Percentiles rank a stretch among this genome's conserved stretches.
These are phyloP conservation scores for Beauveria sp. DNA, from an alignment of 2,329 filamentous ascomycete species.

Conservation along the genomic window DNA sequence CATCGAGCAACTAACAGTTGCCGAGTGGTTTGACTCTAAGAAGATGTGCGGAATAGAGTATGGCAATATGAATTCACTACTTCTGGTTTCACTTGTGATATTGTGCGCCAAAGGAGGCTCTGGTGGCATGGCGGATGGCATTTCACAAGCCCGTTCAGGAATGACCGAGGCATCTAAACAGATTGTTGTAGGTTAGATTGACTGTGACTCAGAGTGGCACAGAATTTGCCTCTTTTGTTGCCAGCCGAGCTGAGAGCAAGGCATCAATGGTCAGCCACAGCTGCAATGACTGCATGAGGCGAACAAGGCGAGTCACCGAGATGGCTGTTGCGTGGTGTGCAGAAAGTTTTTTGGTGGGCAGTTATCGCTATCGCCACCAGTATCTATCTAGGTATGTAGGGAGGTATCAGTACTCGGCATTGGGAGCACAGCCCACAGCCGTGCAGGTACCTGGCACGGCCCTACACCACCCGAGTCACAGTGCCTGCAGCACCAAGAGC, in stretches of 20 bases:
- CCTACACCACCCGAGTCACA: neutral
- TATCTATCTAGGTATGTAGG: neutral
- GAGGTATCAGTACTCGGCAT: neutral
- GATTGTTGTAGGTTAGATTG: neutral
- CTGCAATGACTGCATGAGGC: neutral
- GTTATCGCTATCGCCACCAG: constrained; percentile 1
- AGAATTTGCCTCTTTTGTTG: neutral
- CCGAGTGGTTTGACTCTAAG: constrained; percentile 79
- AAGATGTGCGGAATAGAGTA: constrained; percentile 68
- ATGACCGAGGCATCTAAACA: neutral
- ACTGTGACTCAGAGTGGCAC: constrained; percentile 4
- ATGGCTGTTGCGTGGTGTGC: neutral
- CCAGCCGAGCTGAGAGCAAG: neutral
- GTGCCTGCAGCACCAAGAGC: constrained; percentile 2
- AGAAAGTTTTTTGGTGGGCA: neutral
- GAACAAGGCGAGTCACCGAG: neutral
- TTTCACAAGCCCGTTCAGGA: neutral
- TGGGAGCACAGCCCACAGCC: neutral
- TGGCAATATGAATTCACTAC: constrained; percentile 6
- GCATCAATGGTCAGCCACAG: neutral
- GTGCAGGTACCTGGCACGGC: neutral
- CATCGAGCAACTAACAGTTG: constrained; percentile 65
- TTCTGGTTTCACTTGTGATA: neutral
- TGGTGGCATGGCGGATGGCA: neutral
- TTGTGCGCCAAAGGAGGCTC: neutral